Conservation (phyloP, 2,329 filamentous ascomycete species). For the Microsporum canis region DNA sequence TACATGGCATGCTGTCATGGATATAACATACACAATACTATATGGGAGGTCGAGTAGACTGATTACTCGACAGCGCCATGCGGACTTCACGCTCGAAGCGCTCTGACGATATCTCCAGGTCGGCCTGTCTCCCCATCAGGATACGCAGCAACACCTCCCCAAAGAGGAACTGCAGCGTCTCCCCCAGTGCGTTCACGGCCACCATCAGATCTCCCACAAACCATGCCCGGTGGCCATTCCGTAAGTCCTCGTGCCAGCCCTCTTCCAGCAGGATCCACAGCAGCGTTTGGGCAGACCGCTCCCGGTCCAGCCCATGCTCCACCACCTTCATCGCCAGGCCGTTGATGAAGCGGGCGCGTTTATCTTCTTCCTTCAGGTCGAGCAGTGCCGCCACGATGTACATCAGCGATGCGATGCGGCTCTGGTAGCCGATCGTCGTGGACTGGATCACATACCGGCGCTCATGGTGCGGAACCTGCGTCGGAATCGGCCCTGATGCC, state of each 20-base stretch:
- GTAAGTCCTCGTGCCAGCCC: slow-evolving; percentile 25
- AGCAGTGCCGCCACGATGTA: slow-evolving; percentile 30
- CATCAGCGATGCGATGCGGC: slow-evolving; percentile 29
- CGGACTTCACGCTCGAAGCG: slow-evolving; percentile 26
- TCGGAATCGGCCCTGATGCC: slow-evolving; percentile 33
- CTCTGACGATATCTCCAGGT: slow-evolving; percentile 22
- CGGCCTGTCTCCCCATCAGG: slow-evolving; percentile 24
- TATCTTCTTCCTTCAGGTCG: slow-evolving; percentile 25
- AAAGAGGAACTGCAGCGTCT: slow-evolving; percentile 30
- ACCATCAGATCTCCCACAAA: slow-evolving; percentile 27
- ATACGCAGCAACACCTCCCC: slow-evolving; percentile 30
- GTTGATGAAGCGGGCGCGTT: slow-evolving; percentile 25
- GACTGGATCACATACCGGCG: slow-evolving; percentile 29
- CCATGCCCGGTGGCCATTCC: slow-evolving; percentile 28
- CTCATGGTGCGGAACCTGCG: slow-evolving; percentile 25
- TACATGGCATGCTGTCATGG: not conserved
- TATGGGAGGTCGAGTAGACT: no score
- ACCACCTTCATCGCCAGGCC: slow-evolving; percentile 19
- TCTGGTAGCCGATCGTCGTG: slow-evolving; percentile 25
- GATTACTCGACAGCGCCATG: not conserved
- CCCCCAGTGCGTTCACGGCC: slow-evolving; percentile 26
- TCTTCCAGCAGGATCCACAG: slow-evolving; percentile 32
- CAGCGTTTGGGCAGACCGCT: slow-evolving; percentile 30
- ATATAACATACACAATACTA: not conserved
- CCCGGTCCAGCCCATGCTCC: slow-evolving; percentile 25